Conservation (phyloP, 2,329 filamentous ascomycete genomes). For the Fusarium sp. region DNA sequence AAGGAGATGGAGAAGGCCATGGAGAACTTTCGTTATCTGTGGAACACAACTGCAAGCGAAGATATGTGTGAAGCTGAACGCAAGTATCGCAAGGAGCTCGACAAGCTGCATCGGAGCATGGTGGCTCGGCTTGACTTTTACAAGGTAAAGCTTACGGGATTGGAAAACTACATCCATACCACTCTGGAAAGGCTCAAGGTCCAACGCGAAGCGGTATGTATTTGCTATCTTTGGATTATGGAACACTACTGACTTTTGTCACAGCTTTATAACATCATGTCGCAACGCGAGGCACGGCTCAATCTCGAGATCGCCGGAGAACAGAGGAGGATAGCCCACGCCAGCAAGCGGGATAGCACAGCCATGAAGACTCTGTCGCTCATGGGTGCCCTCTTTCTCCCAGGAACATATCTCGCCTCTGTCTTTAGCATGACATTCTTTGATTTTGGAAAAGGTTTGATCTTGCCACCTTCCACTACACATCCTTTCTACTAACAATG, state of each 20-base stretch:
- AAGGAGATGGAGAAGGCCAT: constrained; percentile 62
- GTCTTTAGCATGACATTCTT: constrained; percentile 77
- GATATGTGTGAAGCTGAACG: constrained; percentile 41
- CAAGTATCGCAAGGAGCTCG: constrained; percentile 49
- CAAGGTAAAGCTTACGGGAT: constrained; percentile 68
- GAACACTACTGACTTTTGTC: constrained; percentile 14
- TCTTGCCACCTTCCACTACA: not conserved
- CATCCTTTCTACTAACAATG: constrained; percentile 4
- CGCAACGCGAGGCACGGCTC: constrained; percentile 72
- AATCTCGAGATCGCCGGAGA: constrained; percentile 73
- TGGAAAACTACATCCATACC: constrained; percentile 73
- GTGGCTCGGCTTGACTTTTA: constrained; percentile 69
- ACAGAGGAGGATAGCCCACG: constrained; percentile 69
- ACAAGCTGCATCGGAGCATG: constrained; percentile 66
- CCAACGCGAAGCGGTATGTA: constrained; percentile 68
- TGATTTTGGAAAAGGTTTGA: constrained; percentile 65
- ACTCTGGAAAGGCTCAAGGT: constrained; percentile 71
- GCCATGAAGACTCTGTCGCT: constrained; percentile 75
- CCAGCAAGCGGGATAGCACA: constrained; percentile 71
- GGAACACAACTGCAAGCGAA: constrained; percentile 31
- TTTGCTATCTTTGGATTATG: constrained; percentile 13
- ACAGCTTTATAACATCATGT: constrained; percentile 75
- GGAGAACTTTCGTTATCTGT: constrained; percentile 54
- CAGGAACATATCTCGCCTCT: constrained; percentile 71
- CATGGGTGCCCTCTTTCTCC: constrained; percentile 72